phyloP scores from a whole-genome alignment of 2,329 filamentous ascomycete genomes.

The Teratosphaeria pseudoeucalypti region DNA sequence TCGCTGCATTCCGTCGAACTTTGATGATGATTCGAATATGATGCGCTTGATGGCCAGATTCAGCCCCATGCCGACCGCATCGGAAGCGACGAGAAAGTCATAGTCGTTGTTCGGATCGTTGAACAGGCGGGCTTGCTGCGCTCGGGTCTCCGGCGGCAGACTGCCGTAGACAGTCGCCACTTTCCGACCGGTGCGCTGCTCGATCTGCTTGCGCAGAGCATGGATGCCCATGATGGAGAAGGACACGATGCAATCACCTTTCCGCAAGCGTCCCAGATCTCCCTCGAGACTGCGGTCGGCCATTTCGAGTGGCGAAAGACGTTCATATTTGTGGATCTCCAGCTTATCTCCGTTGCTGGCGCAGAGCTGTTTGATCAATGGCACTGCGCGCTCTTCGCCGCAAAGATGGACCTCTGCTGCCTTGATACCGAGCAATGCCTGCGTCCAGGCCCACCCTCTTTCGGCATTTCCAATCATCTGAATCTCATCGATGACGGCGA shows the following conservation, averaged over 20 bases:
- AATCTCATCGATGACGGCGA: constrained; percentile 96
- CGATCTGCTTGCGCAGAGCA: constrained; percentile 65
- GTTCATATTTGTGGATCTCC: constrained; percentile 70
- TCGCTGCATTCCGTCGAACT: constrained; percentile 53
- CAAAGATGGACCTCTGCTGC: constrained; percentile 88
- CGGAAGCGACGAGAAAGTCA: constrained; percentile 84
- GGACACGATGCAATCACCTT: constrained; percentile 81
- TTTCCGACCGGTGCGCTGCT: constrained; percentile 61
- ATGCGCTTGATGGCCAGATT: constrained; percentile 85
- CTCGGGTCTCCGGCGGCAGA: constrained; percentile 82
- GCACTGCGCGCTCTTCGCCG: constrained; percentile 74
- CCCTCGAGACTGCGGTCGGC: constrained; percentile 53
- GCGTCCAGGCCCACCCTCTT: constrained; percentile 90
- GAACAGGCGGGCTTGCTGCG: constrained; percentile 83
- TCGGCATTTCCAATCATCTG: constrained; percentile 82
- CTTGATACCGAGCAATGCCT: constrained; percentile 75
- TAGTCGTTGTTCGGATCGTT: constrained; percentile 95
- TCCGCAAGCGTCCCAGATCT: constrained; percentile 57
- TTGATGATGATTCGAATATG: constrained; percentile 69
- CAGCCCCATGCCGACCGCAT: constrained; percentile 94
- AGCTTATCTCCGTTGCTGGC: constrained; percentile 72
- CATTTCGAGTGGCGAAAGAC: constrained; percentile 66
- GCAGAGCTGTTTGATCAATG: constrained; percentile 67
- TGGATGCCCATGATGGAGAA: constrained; percentile 81
- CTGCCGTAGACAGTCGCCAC: constrained; percentile 91